Evolutionary conservation across 2,329 filamentous ascomycete genomes (phyloP), one percentile per base, ranked within the genome.

Genomic region (Ceratocystis destructans): DNA sequence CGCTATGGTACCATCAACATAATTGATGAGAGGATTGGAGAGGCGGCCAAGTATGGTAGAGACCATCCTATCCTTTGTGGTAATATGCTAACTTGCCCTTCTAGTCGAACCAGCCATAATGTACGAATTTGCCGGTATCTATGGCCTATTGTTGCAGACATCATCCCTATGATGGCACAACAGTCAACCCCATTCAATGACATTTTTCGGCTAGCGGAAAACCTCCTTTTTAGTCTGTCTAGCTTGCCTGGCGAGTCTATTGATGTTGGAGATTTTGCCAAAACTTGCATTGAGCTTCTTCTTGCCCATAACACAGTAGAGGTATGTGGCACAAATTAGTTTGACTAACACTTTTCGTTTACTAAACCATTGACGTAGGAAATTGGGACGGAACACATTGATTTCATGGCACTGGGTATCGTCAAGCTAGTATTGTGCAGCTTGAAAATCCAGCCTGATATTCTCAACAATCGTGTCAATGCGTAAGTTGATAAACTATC

Each of bases 1-100:
- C 71, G 73, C 68, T 68, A 74, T 64, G 75, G 75, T 3, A 69
- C 78, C 17, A 71, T 76, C 15, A 76, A 75, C 65, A 70, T 77
- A 37, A 66, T 76, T 2, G 25, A 33, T 4, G 61, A 63, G 28
- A 50, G 20, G 6, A 31, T 20, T 10, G 44, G 10, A 31, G 44
- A 25, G n/a, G 28, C 25, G 12, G 5, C 17, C 28, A 46, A 50
- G 61, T 63, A 63, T 48, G 8, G 25, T 50, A 10, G n/a, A 63
- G 22, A 50, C 17, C 17, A 10, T 50, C 25, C n/a, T 31, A 22
- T 17, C 7, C 33, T 28, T n/a, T 2, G 25, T 12, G 17, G 17
- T 20, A 2, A n/a, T 2, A 12, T 45, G 44, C 44, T 63, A 63
- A 63, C 61, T 33, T 17, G 6, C 8, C 5, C 10, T 48, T 31